Evolutionary conservation across 305 asterid genomes (phyloP).

Genomic region (Fraxinus greggii): DNA sequence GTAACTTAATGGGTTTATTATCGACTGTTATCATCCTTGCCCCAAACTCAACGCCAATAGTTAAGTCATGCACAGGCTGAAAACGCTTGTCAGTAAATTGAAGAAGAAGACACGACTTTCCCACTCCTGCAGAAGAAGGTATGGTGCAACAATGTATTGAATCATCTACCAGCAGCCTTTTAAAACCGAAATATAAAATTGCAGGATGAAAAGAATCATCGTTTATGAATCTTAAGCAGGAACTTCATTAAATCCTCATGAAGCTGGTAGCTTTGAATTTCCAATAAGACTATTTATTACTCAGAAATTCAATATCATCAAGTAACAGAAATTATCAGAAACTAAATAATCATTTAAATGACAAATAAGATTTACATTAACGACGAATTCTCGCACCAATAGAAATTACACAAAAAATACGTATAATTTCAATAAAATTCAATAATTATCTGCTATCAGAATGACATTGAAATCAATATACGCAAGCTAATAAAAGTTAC

Average conservation of each 20-base stretch:
- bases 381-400: neutral
- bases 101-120: conserved; percentile 63
- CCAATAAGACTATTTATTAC: neutral
- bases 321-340: neutral
- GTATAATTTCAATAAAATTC: neutral
- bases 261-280: neutral
- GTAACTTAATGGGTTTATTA: conserved; percentile 60
- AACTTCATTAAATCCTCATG: neutral
- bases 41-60: conserved; percentile 68
- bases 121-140: conserved; percentile 48
- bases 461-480: neutral
- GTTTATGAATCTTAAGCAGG: neutral
- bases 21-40: conserved; percentile 67
- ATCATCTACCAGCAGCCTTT: neutral
- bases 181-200: neutral
- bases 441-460: neutral
- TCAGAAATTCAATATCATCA: neutral
- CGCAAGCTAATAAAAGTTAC: neutral
- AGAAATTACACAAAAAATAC: neutral
- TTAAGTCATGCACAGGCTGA: conserved; percentile 70
- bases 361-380: neutral
- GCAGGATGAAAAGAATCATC: neutral
- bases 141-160: neutral
- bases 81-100: conserved; percentile 67
- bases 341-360: neutral